Evolutionary conservation across 805 yeast species (phyloP).

Genomic region (Candida morakotiae): DNA sequence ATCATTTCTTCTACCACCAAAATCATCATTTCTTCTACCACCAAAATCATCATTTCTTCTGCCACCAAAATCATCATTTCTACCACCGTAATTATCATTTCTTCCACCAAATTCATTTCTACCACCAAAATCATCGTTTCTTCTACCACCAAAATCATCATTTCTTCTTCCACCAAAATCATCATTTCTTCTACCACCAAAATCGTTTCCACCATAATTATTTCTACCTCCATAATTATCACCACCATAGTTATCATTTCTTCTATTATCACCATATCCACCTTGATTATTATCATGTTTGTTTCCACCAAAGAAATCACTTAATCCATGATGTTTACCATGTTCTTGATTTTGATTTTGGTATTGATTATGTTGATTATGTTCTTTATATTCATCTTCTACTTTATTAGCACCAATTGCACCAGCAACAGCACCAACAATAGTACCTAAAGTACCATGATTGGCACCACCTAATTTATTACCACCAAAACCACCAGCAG

Average conservation of each 20-base stretch:
- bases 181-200: constrained; percentile 8
- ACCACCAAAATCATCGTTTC: constrained; percentile 9
- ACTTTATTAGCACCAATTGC: constrained; percentile 51
- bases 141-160: constrained; percentile 3
- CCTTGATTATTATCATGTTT: constrained; percentile 8
- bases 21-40: constrained; percentile 8
- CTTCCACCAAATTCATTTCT: constrained; percentile 7
- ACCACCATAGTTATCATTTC: constrained; percentile 8
- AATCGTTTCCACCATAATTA: constrained; percentile 5
- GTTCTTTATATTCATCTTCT: constrained; percentile 34
- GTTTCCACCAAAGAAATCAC: constrained; percentile 18
- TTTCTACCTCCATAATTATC: constrained; percentile 10
- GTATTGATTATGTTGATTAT: constrained; percentile 10
- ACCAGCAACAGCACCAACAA: constrained; percentile 54
- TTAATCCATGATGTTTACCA: constrained; percentile 5
- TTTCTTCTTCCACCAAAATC: constrained; percentile 8
- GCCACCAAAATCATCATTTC: constrained; percentile 3
- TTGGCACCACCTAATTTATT: constrained; percentile 32
- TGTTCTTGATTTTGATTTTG: constrained; percentile 2
- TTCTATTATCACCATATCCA: constrained; percentile 5
- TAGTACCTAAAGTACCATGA: constrained; percentile 41
- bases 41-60: constrained; percentile 8
- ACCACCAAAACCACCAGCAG: constrained; percentile 53
- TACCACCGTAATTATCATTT: constrained; percentile 7
- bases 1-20: constrained; percentile 5